Conservation (phyloP, 352 stramenopile genomes). For the Phytophthora kernoviae region DNA sequence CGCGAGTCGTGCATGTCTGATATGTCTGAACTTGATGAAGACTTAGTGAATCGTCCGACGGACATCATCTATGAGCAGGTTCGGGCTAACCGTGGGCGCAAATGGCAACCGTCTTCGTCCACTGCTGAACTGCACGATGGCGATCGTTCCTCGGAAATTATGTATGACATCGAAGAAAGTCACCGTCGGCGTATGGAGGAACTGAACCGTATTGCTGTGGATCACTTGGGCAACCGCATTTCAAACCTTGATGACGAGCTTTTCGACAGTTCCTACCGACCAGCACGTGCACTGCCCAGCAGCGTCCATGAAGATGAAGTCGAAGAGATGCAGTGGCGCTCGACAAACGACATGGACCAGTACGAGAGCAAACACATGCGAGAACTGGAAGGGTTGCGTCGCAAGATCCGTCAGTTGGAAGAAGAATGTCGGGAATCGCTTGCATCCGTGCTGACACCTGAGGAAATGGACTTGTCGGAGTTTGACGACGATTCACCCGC, state of each 20-base stretch:
- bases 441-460: conserved; percentile 49
- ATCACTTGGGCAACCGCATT: conserved; percentile 49
- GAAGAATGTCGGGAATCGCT: conserved; percentile 65
- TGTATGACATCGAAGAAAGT: conserved; percentile 50
- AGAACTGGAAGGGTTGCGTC: conserved; percentile 50
- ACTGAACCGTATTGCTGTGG: conserved; percentile 53
- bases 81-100: conserved; percentile 32
- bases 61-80: conserved; percentile 53
- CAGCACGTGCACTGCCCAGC: conserved; percentile 18
- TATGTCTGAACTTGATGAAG: conserved; percentile 45
- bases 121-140: conserved; percentile 10
- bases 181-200: conserved; percentile 63
- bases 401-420: conserved; percentile 50
- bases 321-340: conserved; percentile 41
- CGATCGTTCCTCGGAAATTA: conserved; percentile 35
- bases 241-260: conserved; percentile 44
- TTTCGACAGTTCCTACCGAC: conserved; percentile 28
- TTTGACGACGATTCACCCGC: conserved; percentile 27
- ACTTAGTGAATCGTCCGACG: conserved; percentile 54
- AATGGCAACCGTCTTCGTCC: conserved; percentile 10
- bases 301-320: conserved; percentile 20
- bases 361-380: conserved; percentile 44
- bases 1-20: conserved; percentile 31
- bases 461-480: conserved; percentile 52
- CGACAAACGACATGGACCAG: conserved; percentile 52